Conservation (phyloP, 2,329 filamentous ascomycete genomes). For the Alternaria arborescens region DNA sequence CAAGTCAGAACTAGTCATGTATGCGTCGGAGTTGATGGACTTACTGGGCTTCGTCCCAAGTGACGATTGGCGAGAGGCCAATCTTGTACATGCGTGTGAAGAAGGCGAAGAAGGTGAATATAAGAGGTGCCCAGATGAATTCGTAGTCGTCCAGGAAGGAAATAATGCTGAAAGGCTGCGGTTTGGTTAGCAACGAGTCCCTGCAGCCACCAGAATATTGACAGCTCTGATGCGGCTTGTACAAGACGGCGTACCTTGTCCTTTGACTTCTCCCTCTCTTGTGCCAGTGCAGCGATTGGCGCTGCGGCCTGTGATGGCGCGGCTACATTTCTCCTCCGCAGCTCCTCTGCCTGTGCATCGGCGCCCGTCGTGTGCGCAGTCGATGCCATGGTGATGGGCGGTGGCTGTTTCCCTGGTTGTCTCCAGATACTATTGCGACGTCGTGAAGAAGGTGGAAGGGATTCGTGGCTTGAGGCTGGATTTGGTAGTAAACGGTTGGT, state of each 20-base stretch:
- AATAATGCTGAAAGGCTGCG: constrained; percentile 63
- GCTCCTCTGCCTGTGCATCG: constrained; percentile 54
- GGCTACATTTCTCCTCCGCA: constrained; percentile 57
- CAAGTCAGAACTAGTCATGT: constrained; percentile 29
- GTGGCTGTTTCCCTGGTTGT: neutral
- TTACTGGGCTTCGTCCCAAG: constrained; percentile 80
- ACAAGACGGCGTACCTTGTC: constrained; percentile 52
- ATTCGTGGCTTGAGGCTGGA: constrained; percentile 25
- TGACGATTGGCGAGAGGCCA: constrained; percentile 74
- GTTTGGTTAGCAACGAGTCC: constrained; percentile 25
- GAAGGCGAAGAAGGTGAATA: constrained; percentile 70
- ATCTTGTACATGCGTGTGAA: constrained; percentile 75
- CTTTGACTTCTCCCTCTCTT: constrained; percentile 57
- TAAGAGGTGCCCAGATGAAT: constrained; percentile 68
- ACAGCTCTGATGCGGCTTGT: constrained; percentile 8
- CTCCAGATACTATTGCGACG: constrained; percentile 2
- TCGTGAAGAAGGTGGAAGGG: constrained; percentile 15
- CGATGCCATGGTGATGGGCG: constrained; percentile 37
- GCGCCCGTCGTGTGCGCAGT: constrained; percentile 51
- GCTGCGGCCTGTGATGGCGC: constrained; percentile 32
- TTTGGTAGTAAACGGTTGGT: constrained; percentile 24
- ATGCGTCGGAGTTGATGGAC: constrained; percentile 31
- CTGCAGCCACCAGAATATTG: constrained; percentile 7
- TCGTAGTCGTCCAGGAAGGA: constrained; percentile 70
- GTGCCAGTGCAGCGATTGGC: constrained; percentile 43